A percentile compares a stretch with the other conserved stretches of the same genome.
Evolutionary conservation across 768 basidiomycete species (phyloP).

Genomic region (Trametes villosa): DNA sequence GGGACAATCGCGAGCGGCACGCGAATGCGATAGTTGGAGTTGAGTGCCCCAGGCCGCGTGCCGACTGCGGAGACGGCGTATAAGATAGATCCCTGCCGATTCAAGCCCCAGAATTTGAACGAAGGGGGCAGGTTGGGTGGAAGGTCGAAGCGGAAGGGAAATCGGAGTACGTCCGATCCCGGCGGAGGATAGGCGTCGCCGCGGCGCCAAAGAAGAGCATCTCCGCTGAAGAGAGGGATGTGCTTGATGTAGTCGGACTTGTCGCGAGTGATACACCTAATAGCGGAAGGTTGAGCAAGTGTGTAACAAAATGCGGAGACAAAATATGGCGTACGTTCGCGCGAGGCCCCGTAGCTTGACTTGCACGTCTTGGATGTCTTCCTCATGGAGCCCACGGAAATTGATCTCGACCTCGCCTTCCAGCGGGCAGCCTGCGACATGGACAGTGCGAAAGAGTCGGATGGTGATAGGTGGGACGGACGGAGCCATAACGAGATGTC

Average conservation of each 20-base stretch:
- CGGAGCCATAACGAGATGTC: neutral
- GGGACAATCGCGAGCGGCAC: slow-evolving; percentile 8
- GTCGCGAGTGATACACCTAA: neutral
- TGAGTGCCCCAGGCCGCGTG: slow-evolving; percentile 15
- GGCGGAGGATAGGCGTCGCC: slow-evolving; percentile 11
- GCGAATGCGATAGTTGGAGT: slow-evolving; percentile 5
- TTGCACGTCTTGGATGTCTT: slow-evolving; percentile 14
- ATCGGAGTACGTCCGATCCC: slow-evolving; percentile 9
- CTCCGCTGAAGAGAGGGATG: slow-evolving; percentile 1
- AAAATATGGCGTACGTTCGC: slow-evolving; percentile 8
- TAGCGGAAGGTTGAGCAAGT: too few relatives aligned
- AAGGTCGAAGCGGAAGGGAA: slow-evolving; percentile 20
- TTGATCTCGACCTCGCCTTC: slow-evolving; percentile 21
- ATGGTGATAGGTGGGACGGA: neutral
- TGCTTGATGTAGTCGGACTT: neutral
- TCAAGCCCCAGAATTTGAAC: neutral
- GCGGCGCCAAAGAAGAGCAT: slow-evolving; percentile 7
- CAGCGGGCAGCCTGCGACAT: slow-evolving; percentile 5
- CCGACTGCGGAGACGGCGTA: slow-evolving; percentile 20
- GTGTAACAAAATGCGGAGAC: too few relatives aligned
- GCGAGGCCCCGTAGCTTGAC: slow-evolving; percentile 16
- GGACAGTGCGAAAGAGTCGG: neutral
- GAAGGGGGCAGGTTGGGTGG: slow-evolving; percentile 15
- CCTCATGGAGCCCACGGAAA: slow-evolving; percentile 7
- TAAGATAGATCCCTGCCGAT: too few relatives aligned